Percentiles rank a stretch among this genome's conserved stretches.
Evolutionary conservation across 2,329 filamentous ascomycete genomes (phyloP).

Genomic region (Trichoderma pleuroti): DNA sequence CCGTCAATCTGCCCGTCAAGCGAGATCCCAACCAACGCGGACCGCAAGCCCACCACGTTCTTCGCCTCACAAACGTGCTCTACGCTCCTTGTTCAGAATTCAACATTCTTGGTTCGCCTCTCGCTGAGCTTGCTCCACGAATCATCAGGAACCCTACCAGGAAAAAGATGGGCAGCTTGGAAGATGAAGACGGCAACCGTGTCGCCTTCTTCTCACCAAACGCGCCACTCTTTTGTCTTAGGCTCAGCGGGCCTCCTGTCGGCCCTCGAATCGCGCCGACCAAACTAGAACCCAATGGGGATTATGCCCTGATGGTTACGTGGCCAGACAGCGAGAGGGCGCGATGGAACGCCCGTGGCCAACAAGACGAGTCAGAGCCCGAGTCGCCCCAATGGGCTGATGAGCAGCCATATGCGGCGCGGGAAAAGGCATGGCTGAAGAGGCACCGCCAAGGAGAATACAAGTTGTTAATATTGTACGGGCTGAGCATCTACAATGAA

Average conservation of each 20-base stretch:
- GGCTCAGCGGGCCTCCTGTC: background rate
- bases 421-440: background rate
- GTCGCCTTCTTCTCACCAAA: background rate
- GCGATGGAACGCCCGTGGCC: background rate
- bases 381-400: background rate
- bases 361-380: background rate
- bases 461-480: background rate
- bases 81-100: background rate
- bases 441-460: background rate
- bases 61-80: background rate
- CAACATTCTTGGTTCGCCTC: background rate
- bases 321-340: background rate
- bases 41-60: background rate
- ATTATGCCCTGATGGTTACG: background rate
- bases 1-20: background rate
- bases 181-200: background rate
- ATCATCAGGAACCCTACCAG: rapidly evolving
- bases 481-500: background rate
- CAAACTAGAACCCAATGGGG: background rate
- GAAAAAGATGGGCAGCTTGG: background rate
- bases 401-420: background rate
- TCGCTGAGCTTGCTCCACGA: background rate
- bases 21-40: background rate
- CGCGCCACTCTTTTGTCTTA: background rate
- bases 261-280: background rate